A percentile compares a stretch with the other conserved stretches of the same genome.
Conservation (phyloP, 345 rosid species). For the Eucalyptus tenuipes region DNA sequence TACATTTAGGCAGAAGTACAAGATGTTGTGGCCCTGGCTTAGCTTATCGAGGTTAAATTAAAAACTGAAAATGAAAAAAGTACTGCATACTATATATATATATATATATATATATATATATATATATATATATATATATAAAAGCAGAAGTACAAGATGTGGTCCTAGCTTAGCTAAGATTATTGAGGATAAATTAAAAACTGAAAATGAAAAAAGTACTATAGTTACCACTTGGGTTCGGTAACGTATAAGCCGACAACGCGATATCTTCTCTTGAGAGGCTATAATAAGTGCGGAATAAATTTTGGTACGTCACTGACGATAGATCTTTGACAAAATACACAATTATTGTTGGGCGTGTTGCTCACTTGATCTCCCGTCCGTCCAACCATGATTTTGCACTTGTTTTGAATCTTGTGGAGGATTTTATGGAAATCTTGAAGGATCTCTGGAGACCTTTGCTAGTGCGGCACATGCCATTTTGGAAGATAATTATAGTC, state of each 20-base stretch:
- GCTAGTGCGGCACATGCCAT: background rate
- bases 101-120: too few species aligned
- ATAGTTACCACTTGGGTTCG: background rate
- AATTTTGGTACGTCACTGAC: background rate
- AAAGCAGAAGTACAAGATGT: background rate
- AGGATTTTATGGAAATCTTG: background rate
- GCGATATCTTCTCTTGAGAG: background rate
- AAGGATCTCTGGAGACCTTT: background rate
- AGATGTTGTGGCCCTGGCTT: background rate
- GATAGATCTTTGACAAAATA: accelerated
- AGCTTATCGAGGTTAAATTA: background rate
- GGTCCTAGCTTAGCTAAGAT: background rate
- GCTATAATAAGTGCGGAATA: background rate
- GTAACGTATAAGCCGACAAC: background rate
- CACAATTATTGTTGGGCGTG: accelerated
- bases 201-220: background rate
- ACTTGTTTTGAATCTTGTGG: too few species aligned
- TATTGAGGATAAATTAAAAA: background rate
- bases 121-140: too few species aligned
- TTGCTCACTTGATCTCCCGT: background rate
- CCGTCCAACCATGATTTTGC: background rate
- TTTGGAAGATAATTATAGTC: background rate
- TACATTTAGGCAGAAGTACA: background rate
- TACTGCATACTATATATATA: background rate
- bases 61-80: background rate